phyloP scores from a whole-genome alignment of 257 asterid genomes.

The Avicennia marina region DNA sequence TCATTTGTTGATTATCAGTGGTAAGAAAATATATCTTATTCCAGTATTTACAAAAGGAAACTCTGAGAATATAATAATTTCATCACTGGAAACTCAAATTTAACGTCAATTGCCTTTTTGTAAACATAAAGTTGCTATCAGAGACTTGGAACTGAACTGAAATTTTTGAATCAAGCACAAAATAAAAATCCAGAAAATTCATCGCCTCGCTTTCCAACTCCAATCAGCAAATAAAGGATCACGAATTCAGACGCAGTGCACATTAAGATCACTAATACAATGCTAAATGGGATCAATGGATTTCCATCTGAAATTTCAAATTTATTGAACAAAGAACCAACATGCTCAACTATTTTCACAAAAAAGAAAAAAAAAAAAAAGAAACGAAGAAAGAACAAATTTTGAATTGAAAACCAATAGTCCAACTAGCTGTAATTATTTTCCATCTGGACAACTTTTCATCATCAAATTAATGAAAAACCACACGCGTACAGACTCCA shows the following conservation, averaged over 20 bases:
- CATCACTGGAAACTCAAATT: not conserved
- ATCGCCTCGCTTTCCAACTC: not conserved
- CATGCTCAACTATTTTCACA: not conserved
- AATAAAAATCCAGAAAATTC: not conserved
- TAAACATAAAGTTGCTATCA: not conserved
- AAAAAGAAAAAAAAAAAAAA: too few relatives aligned
- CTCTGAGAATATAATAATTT: not conserved
- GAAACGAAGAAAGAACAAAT: too few relatives aligned
- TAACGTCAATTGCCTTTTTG: not conserved
- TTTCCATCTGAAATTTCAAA: not conserved
- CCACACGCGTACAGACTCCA: too few relatives aligned
- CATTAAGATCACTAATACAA: not conserved
- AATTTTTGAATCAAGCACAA: slow-evolving; percentile 3
- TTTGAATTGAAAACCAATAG: too few relatives aligned
- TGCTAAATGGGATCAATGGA: not conserved
- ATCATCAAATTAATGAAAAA: too few relatives aligned
- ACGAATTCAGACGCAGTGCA: not conserved
- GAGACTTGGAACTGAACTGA: too few relatives aligned
- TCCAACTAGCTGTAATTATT: too few relatives aligned
- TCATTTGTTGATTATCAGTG: too few relatives aligned
- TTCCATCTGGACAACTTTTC: too few relatives aligned
- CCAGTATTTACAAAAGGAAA: not conserved
- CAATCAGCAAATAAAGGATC: too few relatives aligned
- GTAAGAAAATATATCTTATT: not conserved
- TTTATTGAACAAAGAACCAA: not conserved